Conservation (phyloP, 2,329 filamentous ascomycete genomes). For the Xylariaceae sp. region DNA sequence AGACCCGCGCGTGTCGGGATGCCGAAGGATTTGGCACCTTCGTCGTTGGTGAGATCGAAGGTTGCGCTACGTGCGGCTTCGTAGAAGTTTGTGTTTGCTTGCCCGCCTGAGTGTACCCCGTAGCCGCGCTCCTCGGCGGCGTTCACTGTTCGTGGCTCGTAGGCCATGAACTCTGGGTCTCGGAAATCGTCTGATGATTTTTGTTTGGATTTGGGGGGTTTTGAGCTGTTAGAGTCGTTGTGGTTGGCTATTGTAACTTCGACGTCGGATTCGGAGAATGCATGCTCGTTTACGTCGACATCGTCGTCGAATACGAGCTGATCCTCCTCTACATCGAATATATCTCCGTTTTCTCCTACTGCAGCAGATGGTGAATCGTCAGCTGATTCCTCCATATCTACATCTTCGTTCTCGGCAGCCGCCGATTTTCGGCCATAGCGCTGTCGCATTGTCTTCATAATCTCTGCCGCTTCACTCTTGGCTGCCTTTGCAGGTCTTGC, state of each 20-base stretch:
- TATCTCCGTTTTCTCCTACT: slow-evolving; percentile 2
- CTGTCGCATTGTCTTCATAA: slow-evolving; percentile 71
- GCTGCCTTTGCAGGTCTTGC: slow-evolving; percentile 66
- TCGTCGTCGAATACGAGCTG: slow-evolving; percentile 13
- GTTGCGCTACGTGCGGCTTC: slow-evolving; percentile 81
- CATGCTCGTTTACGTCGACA: slow-evolving; percentile 31
- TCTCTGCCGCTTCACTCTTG: slow-evolving; percentile 64
- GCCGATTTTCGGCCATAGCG: slow-evolving; percentile 60
- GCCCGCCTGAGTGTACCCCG: slow-evolving; percentile 75
- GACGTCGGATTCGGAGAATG: slow-evolving; percentile 59
- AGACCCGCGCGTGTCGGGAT: slow-evolving; percentile 71
- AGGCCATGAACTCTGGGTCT: slow-evolving; percentile 95
- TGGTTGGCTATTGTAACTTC: slow-evolving; percentile 69
- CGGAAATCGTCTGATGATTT: slow-evolving; percentile 43
- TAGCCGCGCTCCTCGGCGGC: slow-evolving; percentile 88
- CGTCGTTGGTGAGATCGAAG: slow-evolving; percentile 93
- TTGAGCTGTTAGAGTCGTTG: slow-evolving; percentile 44
- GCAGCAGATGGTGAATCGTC: slow-evolving; percentile 18
- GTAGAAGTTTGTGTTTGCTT: slow-evolving; percentile 72
- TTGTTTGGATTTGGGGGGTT: slow-evolving; percentile 24
- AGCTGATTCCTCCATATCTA: slow-evolving; percentile 32
- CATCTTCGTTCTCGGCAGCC: slow-evolving; percentile 39
- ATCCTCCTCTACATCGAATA: slow-evolving; percentile 9
- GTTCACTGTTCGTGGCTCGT: slow-evolving; percentile 78
- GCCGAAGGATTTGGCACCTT: slow-evolving; percentile 74